Evolutionary conservation across 768 basidiomycete genomes (phyloP), one percentile per base, ranked within the genome.

Genomic region (Filobasidium floriforme): DNA sequence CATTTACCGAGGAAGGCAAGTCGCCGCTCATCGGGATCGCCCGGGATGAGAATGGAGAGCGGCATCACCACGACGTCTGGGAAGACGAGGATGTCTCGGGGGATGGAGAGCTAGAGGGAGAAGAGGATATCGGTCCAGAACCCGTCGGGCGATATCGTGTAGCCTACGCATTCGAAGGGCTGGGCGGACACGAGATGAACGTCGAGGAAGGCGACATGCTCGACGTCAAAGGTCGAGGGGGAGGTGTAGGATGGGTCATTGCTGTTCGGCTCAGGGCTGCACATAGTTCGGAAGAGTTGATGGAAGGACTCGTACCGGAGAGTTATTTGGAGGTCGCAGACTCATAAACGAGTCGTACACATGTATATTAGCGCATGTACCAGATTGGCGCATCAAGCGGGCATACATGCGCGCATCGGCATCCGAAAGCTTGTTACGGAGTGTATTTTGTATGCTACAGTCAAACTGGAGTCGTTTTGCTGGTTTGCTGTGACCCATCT

Each of bases 211-310:
- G 61, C 22, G 67, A 68, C 24, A 29, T 60, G 12, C 24, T 68
- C 28, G 10, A 55, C 1, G 52, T 65, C 41, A 54, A 59, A 5
- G 67, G 63, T 28, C 24, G 67, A 55, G 63, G 67, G 41, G 67
- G 67, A 15, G 63, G 59, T 1, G 49, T 68, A 18, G 67, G 67
- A 29, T 68, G 63, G 63, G 63, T 68, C 1, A 62, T 68, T n/a
- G 67, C 67, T 10, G 55, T 57, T n/a, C 40, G 67, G 28, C 24
- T 65, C 41, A 51, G 37, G 40, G 43, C 18, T 6, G 66, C 49
- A 11, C 18, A 41, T 14, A 5, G 19, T 1, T 5, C 19, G 28
- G 62, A 63, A 19, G 59, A 60, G 26, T 22, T 61, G 59, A 60
- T 32, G n/a, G 61, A 62, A 41, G 66, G 66, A 26, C 52, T 67